Conservation (phyloP, 305 asterid species). For the Ajuga reptans region DNA sequence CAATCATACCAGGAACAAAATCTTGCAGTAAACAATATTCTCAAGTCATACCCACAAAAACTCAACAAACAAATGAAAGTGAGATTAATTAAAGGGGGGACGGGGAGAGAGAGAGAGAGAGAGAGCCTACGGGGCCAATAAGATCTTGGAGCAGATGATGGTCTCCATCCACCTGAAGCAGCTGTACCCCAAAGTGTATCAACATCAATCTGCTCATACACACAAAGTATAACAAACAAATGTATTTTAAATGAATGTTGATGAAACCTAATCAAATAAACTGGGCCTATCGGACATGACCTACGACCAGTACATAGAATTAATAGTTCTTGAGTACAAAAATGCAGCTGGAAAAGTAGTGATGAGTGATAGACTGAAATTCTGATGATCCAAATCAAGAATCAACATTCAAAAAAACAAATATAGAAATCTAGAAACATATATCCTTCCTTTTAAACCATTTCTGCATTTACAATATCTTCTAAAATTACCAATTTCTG, state of each 20-base stretch:
- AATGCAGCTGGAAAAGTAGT: not conserved
- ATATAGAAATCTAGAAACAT: not conserved
- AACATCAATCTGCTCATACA: conserved; percentile 48
- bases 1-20: not conserved
- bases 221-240: conserved; percentile 21
- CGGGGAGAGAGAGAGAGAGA: too few relatives aligned
- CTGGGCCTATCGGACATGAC: not conserved
- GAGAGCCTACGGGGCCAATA: conserved; percentile 72
- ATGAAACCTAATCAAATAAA: not conserved
- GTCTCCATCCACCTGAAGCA: conserved; percentile 82
- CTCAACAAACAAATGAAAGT: not conserved
- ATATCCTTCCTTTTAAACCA: not conserved
- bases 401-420: not conserved
- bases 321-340: not conserved
- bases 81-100: not conserved
- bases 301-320: not conserved
- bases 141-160: conserved; percentile 89
- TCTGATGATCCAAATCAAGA: conserved; percentile 3
- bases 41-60: conserved; percentile 3
- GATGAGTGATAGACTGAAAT: conserved; percentile 1
- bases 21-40: not conserved
- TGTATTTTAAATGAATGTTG: not conserved
- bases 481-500: not conserved
- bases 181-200: conserved; percentile 77
- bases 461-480: not conserved